Evolutionary conservation across 352 stramenopile species (phyloP).

Genomic region (Phytophthora cactorum): DNA sequence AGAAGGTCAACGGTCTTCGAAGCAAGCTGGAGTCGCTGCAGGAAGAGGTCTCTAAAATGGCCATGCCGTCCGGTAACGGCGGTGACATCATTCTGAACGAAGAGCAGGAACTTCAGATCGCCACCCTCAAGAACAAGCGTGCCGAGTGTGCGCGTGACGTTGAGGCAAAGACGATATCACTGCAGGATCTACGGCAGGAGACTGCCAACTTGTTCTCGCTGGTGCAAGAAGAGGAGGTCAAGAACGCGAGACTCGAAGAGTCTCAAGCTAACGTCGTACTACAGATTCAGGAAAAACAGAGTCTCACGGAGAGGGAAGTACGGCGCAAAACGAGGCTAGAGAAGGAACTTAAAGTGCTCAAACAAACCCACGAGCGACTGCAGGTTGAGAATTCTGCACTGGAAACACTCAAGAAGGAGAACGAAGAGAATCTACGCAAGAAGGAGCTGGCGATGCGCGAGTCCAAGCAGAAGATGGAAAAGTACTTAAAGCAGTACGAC

Average conservation of each 20-base stretch:
- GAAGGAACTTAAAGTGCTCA: conserved; percentile 75
- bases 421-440: conserved; percentile 61
- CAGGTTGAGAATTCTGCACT: conserved; percentile 47
- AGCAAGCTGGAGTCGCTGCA: conserved; percentile 68
- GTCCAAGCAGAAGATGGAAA: conserved; percentile 90
- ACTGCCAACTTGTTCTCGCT: conserved; percentile 68
- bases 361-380: conserved; percentile 63
- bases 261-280: conserved; percentile 42
- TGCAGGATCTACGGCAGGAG: conserved; percentile 74
- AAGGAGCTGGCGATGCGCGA: conserved; percentile 82
- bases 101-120: conserved; percentile 75
- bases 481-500: conserved; percentile 89
- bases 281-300: conserved; percentile 71
- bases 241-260: conserved; percentile 69
- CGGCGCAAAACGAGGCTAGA: conserved; percentile 71
- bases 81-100: conserved; percentile 67
- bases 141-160: conserved; percentile 73
- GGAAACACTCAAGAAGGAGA: conserved; percentile 57
- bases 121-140: conserved; percentile 72
- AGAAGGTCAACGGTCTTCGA: conserved; percentile 73
- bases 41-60: conserved; percentile 67
- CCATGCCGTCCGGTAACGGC: conserved; percentile 42
- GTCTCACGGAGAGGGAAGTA: conserved; percentile 61
- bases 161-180: conserved; percentile 67
- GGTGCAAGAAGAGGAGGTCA: conserved; percentile 67